phyloP scores from a whole-genome alignment of 495 filamentous ascomycete genomes.

The Penicillium paxilli region DNA sequence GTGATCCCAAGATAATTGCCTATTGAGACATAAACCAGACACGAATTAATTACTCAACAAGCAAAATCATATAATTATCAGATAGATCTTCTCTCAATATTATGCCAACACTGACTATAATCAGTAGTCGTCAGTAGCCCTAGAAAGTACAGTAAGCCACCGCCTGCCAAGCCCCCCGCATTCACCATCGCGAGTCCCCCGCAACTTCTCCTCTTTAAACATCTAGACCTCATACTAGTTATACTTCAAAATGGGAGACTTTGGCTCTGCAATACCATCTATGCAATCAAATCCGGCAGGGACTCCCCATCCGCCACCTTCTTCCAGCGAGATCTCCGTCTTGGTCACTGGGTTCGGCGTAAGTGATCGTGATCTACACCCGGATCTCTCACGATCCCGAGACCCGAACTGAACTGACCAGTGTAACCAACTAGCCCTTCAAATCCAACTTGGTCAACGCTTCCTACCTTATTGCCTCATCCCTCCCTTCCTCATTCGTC shows the following conservation, averaged over 20 bases:
- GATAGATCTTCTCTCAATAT: too few species aligned
- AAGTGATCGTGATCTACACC: conserved; percentile 44
- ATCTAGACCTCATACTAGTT: not conserved
- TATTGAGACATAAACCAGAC: too few species aligned
- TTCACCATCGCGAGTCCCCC: not conserved
- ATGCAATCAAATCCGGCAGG: conserved; percentile 11
- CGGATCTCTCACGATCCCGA: conserved; percentile 9
- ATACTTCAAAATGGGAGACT: conserved; percentile 39
- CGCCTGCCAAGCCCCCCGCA: not conserved
- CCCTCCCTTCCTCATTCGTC: conserved; percentile 36
- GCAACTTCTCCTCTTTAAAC: not conserved
- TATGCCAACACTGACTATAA: too few species aligned
- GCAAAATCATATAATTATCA: too few species aligned
- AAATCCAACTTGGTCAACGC: conserved; percentile 67
- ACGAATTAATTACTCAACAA: too few species aligned
- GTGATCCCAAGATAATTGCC: too few species aligned
- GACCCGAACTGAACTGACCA: not conserved
- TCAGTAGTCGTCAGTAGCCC: not conserved
- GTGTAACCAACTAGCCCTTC: conserved; percentile 56
- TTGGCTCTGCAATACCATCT: conserved; percentile 25
- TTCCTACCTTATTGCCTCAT: conserved; percentile 67
- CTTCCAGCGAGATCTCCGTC: conserved; percentile 57
- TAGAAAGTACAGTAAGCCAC: too few species aligned
- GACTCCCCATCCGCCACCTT: conserved; percentile 12
- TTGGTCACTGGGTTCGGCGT: conserved; percentile 75